Evolutionary conservation across 768 basidiomycete species (phyloP).

Genomic region (Podaxis sp.): DNA sequence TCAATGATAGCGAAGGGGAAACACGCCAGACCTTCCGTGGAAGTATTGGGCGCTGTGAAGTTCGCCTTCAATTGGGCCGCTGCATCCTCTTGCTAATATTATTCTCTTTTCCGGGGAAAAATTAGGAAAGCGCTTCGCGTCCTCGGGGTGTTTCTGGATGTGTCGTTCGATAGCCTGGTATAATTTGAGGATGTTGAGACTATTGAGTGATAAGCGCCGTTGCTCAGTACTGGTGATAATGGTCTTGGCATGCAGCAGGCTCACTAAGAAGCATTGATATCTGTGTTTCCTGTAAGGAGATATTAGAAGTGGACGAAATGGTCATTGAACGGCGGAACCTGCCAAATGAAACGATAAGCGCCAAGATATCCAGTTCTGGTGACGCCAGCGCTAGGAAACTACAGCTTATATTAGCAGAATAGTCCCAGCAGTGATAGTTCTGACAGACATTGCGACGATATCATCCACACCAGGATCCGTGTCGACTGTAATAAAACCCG

Average conservation of each 20-base stretch:
- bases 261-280: constrained; percentile 60
- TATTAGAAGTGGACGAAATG: background rate
- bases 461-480: constrained; percentile 90
- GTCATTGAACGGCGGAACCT: constrained; percentile 22
- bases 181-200: constrained; percentile 72
- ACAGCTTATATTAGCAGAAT: background rate
- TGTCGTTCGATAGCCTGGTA: constrained; percentile 69
- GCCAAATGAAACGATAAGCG: constrained; percentile 79
- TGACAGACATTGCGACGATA: constrained; percentile 66
- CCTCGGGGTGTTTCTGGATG: constrained; percentile 52
- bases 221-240: background rate
- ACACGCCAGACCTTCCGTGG: constrained; percentile 60
- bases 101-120: constrained; percentile 52
- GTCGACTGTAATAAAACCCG: constrained; percentile 51
- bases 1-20: background rate
- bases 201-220: constrained; percentile 25
- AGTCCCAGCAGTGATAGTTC: background rate
- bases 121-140: constrained; percentile 60
- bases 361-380: constrained; percentile 80
- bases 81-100: constrained; percentile 62
- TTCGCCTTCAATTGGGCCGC: constrained; percentile 68
- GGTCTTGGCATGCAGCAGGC: constrained; percentile 26
- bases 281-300: constrained; percentile 62
- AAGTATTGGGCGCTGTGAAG: constrained; percentile 81
- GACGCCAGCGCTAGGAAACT: constrained; percentile 80